Evolutionary conservation across 2,329 filamentous ascomycete species (phyloP).

Genomic region (Coniella lustricola): DNA sequence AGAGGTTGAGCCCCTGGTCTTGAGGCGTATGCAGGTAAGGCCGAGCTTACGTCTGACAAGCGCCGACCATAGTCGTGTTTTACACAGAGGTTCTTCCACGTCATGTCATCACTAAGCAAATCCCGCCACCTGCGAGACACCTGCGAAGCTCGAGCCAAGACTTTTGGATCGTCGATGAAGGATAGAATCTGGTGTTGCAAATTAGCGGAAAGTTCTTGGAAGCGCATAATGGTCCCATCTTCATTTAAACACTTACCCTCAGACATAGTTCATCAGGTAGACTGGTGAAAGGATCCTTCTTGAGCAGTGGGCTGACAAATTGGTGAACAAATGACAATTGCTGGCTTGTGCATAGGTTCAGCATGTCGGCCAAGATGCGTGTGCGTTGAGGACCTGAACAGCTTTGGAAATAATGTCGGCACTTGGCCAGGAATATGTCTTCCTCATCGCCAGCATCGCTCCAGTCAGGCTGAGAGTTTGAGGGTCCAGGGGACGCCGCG

Average conservation of each 20-base stretch:
- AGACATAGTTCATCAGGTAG: constrained; percentile 91
- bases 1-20: constrained; percentile 28
- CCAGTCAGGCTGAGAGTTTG: constrained; percentile 61
- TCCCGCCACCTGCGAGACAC: constrained; percentile 95
- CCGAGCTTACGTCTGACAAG: constrained; percentile 43
- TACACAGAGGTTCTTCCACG: constrained; percentile 95
- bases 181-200: constrained; percentile 66
- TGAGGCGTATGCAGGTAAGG: constrained; percentile 24
- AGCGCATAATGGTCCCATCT: too few relatives aligned
- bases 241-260: constrained; percentile 49
- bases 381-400: constrained; percentile 71
- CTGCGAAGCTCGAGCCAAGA: constrained; percentile 85
- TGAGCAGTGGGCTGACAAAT: constrained; percentile 87
- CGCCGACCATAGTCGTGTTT: constrained; percentile 79
- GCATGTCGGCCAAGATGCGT: constrained; percentile 74
- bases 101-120: constrained; percentile 90
- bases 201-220: neutral
- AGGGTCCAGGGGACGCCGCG: constrained; percentile 57
- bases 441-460: constrained; percentile 72
- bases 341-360: constrained; percentile 92
- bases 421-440: constrained; percentile 72
- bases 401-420: constrained; percentile 72
- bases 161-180: constrained; percentile 94
- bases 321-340: constrained; percentile 94
- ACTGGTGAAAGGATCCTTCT: constrained; percentile 91